Conservation (phyloP, 108 stramenopile species). For the Aurantiochytrium sp. region DNA sequence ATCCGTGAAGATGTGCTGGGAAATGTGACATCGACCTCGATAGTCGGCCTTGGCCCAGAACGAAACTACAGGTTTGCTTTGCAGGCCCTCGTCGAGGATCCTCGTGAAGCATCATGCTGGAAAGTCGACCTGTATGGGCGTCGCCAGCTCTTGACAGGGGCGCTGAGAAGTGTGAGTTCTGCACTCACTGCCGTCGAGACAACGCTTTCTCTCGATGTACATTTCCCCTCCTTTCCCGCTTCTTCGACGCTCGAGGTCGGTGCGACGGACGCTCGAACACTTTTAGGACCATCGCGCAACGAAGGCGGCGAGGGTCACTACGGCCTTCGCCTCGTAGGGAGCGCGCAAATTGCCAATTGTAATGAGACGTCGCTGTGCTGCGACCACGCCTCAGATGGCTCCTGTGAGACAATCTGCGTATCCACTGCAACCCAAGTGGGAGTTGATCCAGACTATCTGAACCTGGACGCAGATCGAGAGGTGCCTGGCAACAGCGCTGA, state of each 20-base stretch:
- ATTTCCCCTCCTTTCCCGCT: conserved; percentile 40
- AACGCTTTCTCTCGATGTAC: conserved; percentile 40
- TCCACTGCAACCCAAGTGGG: background rate
- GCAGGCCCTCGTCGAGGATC: conserved; percentile 39
- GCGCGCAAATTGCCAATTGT: conserved; percentile 53
- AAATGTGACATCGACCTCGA: conserved; percentile 56
- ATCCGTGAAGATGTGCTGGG: conserved; percentile 29
- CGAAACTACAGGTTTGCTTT: conserved; percentile 42
- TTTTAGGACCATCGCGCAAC: conserved; percentile 42
- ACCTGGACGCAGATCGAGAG: background rate
- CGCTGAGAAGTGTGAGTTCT: background rate
- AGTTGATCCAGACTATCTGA: background rate
- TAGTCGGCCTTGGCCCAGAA: conserved; percentile 32
- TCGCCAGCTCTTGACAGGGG: conserved; percentile 22
- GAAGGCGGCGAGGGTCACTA: conserved; percentile 54
- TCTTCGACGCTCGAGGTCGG: conserved; percentile 41
- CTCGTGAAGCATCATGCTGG: background rate
- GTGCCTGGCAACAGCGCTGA: background rate
- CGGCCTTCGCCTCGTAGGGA: conserved; percentile 51
- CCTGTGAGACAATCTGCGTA: background rate
- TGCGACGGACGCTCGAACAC: background rate
- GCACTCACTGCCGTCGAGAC: background rate
- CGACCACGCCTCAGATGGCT: conserved; percentile 30
- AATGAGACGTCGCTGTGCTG: conserved; percentile 52
- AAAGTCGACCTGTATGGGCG: conserved; percentile 52